Evolutionary conservation across 768 basidiomycete species (phyloP).

Genomic region (Pisolithus microcarpus): DNA sequence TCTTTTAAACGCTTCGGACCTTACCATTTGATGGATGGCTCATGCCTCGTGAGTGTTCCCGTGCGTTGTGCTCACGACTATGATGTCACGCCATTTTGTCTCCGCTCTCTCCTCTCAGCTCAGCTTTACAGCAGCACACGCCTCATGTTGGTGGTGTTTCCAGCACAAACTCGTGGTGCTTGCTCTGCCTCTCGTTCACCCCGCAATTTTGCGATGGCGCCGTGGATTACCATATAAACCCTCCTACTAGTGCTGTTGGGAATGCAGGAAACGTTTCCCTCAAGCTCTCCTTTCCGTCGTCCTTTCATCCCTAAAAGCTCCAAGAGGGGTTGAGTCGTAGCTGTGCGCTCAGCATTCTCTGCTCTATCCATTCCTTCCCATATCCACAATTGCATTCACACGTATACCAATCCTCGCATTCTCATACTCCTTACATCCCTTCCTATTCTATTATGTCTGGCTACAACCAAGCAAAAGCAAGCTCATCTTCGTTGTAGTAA

Average conservation of each 20-base stretch:
- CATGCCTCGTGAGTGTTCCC: conserved; percentile 17
- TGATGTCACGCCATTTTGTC: background rate
- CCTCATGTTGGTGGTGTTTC: conserved; percentile 1
- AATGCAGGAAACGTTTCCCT: background rate
- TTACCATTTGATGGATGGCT: conserved; percentile 7
- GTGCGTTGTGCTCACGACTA: background rate
- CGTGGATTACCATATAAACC: conserved; percentile 7
- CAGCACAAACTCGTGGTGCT: conserved; percentile 16
- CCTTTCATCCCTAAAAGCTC: background rate
- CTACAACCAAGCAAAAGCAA: conserved; percentile 13
- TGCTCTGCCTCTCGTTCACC: conserved; percentile 28
- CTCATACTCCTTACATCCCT: background rate
- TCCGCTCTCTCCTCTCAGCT: background rate
- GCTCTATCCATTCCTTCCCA: conserved; percentile 2
- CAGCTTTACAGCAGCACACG: background rate
- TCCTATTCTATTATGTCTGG: conserved; percentile 8
- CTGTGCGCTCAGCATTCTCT: too few relatives aligned
- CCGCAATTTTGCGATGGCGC: conserved; percentile 20
- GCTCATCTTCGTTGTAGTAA: conserved; percentile 22
- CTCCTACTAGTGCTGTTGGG: background rate
- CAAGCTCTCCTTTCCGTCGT: background rate
- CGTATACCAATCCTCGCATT: too few relatives aligned
- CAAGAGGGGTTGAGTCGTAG: too few relatives aligned
- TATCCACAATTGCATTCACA: background rate
- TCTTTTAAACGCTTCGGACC: conserved; percentile 21